Evolutionary conservation across 768 basidiomycete species (phyloP).

Genomic region (Lentinula guzmanii): DNA sequence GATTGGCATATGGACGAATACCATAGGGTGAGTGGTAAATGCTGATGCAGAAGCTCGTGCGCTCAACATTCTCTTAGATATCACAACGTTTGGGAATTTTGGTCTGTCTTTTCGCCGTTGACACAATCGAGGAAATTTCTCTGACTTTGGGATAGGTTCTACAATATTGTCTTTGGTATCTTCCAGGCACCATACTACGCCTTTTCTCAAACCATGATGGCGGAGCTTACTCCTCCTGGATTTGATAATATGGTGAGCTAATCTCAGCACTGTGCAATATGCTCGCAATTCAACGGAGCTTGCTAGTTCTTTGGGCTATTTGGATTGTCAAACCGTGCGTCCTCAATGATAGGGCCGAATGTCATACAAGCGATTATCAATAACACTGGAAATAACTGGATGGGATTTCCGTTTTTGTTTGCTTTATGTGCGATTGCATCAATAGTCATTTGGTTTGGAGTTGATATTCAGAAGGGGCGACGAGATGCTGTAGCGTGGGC

Average conservation of each 20-base stretch:
- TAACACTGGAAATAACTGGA: slow-evolving; percentile 67
- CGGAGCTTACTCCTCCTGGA: slow-evolving; percentile 80
- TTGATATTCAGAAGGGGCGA: slow-evolving; percentile 59
- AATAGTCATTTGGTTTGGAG: slow-evolving; percentile 71
- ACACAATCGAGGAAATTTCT: not conserved
- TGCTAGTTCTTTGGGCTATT: slow-evolving; percentile 81
- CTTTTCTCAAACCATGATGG: slow-evolving; percentile 84
- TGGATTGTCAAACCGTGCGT: slow-evolving; percentile 77
- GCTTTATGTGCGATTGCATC: slow-evolving; percentile 62
- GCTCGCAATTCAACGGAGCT: not conserved
- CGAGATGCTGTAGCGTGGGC: slow-evolving; percentile 59
- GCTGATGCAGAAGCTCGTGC: not conserved
- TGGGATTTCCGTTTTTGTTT: slow-evolving; percentile 81
- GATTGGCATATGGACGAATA: slow-evolving; percentile 78
- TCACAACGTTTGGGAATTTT: slow-evolving; percentile 86
- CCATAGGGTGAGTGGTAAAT: slow-evolving; percentile 48
- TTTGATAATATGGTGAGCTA: slow-evolving; percentile 69
- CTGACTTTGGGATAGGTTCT: slow-evolving; percentile 43
- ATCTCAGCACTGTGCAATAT: not conserved
- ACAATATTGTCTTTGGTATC: slow-evolving; percentile 73
- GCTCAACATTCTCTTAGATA: slow-evolving; percentile 33
- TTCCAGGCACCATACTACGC: slow-evolving; percentile 89
- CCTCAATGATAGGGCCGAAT: slow-evolving; percentile 84
- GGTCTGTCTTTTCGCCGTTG: slow-evolving; percentile 32
- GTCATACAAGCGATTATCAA: slow-evolving; percentile 83